These are phyloP conservation scores for Aureobasidium sp. DNA, from an alignment of 2,329 filamentous ascomycete genomes.

Conservation along the genomic window DNA sequence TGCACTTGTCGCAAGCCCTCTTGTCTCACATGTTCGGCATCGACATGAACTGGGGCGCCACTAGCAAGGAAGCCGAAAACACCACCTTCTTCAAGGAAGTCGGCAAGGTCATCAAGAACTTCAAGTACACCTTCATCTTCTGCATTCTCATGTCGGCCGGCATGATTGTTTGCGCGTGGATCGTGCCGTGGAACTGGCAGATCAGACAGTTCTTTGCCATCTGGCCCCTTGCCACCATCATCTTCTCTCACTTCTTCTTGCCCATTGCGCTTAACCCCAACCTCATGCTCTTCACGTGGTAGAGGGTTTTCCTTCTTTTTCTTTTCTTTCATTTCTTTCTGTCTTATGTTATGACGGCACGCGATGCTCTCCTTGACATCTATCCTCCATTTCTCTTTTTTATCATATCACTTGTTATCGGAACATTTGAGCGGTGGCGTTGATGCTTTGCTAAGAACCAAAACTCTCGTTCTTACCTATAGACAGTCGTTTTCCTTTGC, in stretches of 20 bases:
- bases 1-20: conserved; percentile 36
- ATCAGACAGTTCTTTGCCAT: conserved; percentile 55
- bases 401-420: background rate
- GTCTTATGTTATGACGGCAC: background rate
- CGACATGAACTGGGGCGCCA: conserved; percentile 47
- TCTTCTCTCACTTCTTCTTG: conserved; percentile 50
- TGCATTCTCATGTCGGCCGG: conserved; percentile 40
- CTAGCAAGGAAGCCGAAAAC: conserved; percentile 52
- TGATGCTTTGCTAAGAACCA: background rate
- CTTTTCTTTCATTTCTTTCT: background rate
- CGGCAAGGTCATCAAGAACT: conserved; percentile 48
- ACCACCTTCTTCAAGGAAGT: conserved; percentile 53
- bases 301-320: background rate
- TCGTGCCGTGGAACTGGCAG: conserved; percentile 46
- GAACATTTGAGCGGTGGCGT: background rate
- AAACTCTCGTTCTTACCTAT: background rate
- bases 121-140: conserved; percentile 50
- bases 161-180: conserved; percentile 44
- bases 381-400: background rate
- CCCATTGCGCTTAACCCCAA: conserved; percentile 57
- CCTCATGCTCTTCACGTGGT: conserved; percentile 54
- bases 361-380: background rate
- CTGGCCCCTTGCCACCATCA: conserved; percentile 48
- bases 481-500: background rate
- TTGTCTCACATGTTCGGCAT: conserved; percentile 35